Percentiles rank a stretch among this genome's conserved stretches.
phyloP scores from a whole-genome alignment of 164 flowering plant genomes.

The Umbilicus rupestris region DNA sequence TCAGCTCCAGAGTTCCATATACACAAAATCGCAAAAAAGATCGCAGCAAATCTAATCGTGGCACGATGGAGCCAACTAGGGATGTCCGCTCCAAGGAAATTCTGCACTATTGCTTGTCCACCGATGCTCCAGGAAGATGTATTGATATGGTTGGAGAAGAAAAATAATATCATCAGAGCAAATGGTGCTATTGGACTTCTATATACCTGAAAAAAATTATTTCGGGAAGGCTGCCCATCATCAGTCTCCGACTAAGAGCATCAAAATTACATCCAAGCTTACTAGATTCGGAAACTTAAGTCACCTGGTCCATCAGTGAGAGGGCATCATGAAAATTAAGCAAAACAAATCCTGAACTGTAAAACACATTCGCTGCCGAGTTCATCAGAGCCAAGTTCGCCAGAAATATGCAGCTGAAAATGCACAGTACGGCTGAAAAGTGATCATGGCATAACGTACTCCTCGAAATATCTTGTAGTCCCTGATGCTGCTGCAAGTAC shows the following conservation, averaged over 20 bases:
- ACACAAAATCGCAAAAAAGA: slow-evolving; percentile 61
- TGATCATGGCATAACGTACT: slow-evolving; percentile 53
- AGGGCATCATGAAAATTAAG: slow-evolving; percentile 76
- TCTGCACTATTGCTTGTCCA: slow-evolving; percentile 45
- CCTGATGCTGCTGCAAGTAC: slow-evolving; percentile 39
- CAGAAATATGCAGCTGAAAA: slow-evolving; percentile 74
- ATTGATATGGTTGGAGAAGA: slow-evolving; percentile 52
- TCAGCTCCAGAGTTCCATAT: slow-evolving; percentile 75
- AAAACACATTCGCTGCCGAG: slow-evolving; percentile 71
- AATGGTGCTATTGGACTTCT: slow-evolving; percentile 49
- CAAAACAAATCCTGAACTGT: slow-evolving; percentile 55
- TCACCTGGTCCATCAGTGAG: slow-evolving; percentile 77
- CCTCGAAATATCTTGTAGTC: slow-evolving; percentile 28
- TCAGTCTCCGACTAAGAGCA: slow-evolving; percentile 2
- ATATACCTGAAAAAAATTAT: slow-evolving; percentile 42
- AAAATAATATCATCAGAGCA: slow-evolving; percentile 42
- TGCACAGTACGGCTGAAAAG: slow-evolving; percentile 55
- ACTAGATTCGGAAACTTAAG: not conserved
- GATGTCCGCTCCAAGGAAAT: slow-evolving; percentile 44
- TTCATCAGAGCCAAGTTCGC: slow-evolving; percentile 69
- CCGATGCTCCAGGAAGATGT: slow-evolving; percentile 54
- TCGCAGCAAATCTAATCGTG: slow-evolving; percentile 46
- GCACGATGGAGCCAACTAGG: slow-evolving; percentile 81
- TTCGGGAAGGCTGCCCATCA: not conserved
- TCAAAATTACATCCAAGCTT: not conserved